Conservation (phyloP, 306 rosid genomes). For the Rosa chinensis region DNA sequence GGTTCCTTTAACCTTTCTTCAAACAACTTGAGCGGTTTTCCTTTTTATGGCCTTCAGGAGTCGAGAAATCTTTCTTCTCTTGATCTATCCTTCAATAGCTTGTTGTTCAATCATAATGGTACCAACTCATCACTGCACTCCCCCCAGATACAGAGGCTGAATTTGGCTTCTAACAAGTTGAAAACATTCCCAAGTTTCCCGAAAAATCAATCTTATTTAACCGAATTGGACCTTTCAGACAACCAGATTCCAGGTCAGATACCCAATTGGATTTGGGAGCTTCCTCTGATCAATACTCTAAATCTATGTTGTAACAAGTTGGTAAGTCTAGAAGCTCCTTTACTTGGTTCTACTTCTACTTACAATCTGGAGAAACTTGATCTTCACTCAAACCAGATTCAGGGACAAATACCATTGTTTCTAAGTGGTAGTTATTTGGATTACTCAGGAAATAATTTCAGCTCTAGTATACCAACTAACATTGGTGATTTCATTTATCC, state of each 20-base stretch:
- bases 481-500: too few species aligned
- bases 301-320: too few species aligned
- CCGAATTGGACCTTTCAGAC: slow-evolving; percentile 25
- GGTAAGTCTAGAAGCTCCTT: too few species aligned
- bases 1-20: neutral
- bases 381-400: too few species aligned
- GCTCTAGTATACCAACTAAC: too few species aligned
- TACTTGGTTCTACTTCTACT: too few species aligned
- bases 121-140: neutral
- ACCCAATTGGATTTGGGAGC: too few species aligned
- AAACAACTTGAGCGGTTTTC: slow-evolving; percentile 21
- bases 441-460: too few species aligned
- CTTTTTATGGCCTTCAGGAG: neutral
- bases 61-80: slow-evolving; percentile 11
- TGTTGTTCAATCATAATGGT: neutral
- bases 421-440: too few species aligned
- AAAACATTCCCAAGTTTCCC: slow-evolving; percentile 17
- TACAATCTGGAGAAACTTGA: too few species aligned
- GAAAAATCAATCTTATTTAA: slow-evolving; percentile 16
- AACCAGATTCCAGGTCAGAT: neutral
- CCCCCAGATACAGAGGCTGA: neutral
- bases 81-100: slow-evolving; percentile 26
- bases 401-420: too few species aligned
- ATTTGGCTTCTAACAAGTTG: slow-evolving; percentile 24
- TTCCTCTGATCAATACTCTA: too few species aligned